phyloP scores from a whole-genome alignment of 768 basidiomycete genomes.

The Amanita brunnescens region DNA sequence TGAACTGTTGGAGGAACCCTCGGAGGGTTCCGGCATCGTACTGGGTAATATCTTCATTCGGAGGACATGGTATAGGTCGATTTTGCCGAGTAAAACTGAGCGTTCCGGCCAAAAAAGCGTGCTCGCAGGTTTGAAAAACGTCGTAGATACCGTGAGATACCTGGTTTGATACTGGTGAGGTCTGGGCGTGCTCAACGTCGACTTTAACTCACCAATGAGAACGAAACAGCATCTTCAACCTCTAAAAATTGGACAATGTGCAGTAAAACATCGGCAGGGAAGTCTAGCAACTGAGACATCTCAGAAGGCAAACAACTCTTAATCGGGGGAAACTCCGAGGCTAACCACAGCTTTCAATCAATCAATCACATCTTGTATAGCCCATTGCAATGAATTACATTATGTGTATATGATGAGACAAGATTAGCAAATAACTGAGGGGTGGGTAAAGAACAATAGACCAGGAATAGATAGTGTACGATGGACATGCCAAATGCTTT shows the following conservation, averaged over 20 bases:
- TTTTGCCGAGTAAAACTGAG: conserved; percentile 14
- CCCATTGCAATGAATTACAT: background rate
- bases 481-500: background rate
- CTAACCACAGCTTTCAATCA: too few relatives aligned
- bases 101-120: conserved; percentile 21
- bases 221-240: conserved; percentile 16
- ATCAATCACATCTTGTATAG: background rate
- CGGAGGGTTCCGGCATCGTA: conserved; percentile 16
- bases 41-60: conserved; percentile 17
- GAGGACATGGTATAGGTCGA: conserved; percentile 22
- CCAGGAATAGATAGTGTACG: conserved; percentile 3
- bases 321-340: too few relatives aligned
- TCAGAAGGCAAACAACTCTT: too few relatives aligned
- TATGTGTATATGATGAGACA: background rate
- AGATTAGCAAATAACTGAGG: background rate
- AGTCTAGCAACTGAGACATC: conserved; percentile 1
- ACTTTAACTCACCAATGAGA: conserved; percentile 13
- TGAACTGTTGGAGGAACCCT: conserved; percentile 17
- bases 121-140: conserved; percentile 7
- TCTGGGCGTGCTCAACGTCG: background rate
- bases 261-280: conserved; percentile 19
- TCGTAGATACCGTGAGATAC: background rate
- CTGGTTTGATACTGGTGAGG: background rate
- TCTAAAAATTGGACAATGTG: conserved; percentile 13
- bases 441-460: conserved; percentile 1